Evolutionary conservation across 2,329 filamentous ascomycete genomes (phyloP), one percentile per base, ranked within the genome.

Genomic region (Plenodomus tracheiphilus): DNA sequence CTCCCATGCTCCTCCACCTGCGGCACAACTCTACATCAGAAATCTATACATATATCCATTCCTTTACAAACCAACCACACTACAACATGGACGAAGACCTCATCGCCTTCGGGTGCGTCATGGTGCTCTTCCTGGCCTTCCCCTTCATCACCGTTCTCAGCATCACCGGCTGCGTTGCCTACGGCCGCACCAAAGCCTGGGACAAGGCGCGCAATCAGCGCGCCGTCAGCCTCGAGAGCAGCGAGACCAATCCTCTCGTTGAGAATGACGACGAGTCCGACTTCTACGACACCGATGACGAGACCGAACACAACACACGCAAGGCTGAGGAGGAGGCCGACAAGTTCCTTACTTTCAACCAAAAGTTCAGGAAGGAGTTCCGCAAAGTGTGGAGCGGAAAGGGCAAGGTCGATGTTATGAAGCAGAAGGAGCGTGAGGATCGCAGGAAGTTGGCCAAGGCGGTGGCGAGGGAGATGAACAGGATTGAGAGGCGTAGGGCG

Each of bases 291-390:
- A 66, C 64, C 19, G 64, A 69, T 11, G 65, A 69, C 39, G 65
- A 69, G 50, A 53, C 54, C 32, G 63, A 68, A 32, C 44, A 58
- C 49, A 62, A 58, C 11, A 51, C 64, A 53, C 59, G 58, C 56
- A 65, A 66, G 56, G 61, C 55, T 6, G 63, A 69, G 39, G 65
- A 65, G 47, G 58, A 62, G 37, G 51, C 53, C n/a, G 64, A 67
- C 51, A 57, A 53, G 39, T 45, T 49, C 39, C 39, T 65, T 34
- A 67, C 62, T 4, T 69, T 69, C 51, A 53, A 50, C 38, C 65
- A 66, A 44, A 69, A 63, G 53, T 69, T 58, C 53, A 47, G 59
- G 34, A 69, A 67, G 56, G 62, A 69, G 49, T 67, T 62, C 47
- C 49, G 48, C 34, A 62, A 61, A 25, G 55, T 60, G n/a, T 69